These are phyloP conservation scores for Cladosporium phlei DNA, from an alignment of 2,329 filamentous ascomycete species.

Conservation along the genomic window DNA sequence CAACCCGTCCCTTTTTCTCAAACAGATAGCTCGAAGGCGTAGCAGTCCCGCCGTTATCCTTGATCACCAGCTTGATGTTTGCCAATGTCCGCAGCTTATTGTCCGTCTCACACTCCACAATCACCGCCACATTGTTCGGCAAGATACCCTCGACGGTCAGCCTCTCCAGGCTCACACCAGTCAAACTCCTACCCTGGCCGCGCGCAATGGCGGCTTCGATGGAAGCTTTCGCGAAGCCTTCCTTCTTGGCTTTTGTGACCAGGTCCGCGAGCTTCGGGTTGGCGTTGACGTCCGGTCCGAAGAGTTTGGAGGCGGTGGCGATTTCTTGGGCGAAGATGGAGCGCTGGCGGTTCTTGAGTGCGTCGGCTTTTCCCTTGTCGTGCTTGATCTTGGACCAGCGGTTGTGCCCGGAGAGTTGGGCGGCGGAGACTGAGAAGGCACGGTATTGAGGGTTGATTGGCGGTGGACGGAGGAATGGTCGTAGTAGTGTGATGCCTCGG, in stretches of 20 bases:
- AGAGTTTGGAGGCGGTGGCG: constrained; percentile 70
- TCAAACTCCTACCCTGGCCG: constrained; percentile 75
- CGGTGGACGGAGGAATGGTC: not conserved
- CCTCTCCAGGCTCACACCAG: constrained; percentile 70
- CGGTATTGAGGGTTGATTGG: constrained; percentile 11
- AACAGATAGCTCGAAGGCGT: constrained; percentile 82
- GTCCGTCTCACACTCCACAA: constrained; percentile 83
- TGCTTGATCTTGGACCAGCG: constrained; percentile 97
- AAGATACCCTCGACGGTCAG: constrained; percentile 77
- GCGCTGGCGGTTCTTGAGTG: constrained; percentile 69
- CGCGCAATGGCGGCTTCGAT: constrained; percentile 85
- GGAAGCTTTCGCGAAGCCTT: constrained; percentile 73
- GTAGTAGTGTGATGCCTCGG: constrained; percentile 22
- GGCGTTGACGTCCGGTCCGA: constrained; percentile 65
- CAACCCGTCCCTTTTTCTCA: constrained; percentile 68
- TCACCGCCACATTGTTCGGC: constrained; percentile 66
- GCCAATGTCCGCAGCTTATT: constrained; percentile 68
- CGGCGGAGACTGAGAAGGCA: constrained; percentile 19
- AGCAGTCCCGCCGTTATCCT: constrained; percentile 63
- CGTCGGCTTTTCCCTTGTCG: constrained; percentile 83
- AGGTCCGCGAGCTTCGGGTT: constrained; percentile 73
- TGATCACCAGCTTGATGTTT: constrained; percentile 67
- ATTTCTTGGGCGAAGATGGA: constrained; percentile 67
- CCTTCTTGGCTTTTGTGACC: constrained; percentile 75
- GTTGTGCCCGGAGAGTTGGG: constrained; percentile 64